Conservation (phyloP, 2,329 filamentous ascomycete genomes). For the Ciborinia camelliae region DNA sequence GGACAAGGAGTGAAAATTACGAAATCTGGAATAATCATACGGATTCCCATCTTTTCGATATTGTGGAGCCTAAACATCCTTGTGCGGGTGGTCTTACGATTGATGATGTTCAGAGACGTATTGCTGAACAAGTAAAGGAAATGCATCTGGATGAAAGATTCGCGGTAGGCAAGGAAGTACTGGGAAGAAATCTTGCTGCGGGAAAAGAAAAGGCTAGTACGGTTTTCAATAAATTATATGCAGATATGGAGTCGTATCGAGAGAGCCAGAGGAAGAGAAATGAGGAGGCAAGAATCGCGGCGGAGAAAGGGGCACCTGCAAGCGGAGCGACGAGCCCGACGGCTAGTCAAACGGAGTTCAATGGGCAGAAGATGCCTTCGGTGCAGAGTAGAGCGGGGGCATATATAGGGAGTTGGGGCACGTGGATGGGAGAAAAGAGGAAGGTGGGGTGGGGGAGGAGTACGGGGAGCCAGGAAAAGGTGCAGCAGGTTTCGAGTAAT, state of each 20-base stretch:
- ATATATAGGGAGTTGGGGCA: conserved; percentile 66
- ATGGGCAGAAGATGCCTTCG: conserved; percentile 42
- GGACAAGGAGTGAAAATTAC: conserved; percentile 87
- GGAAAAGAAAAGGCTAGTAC: conserved; percentile 84
- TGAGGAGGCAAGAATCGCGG: conserved; percentile 46
- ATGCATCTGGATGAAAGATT: conserved; percentile 90
- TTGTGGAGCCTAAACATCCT: conserved; percentile 88
- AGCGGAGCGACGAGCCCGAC: conserved; percentile 23
- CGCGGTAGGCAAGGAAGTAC: conserved; percentile 74
- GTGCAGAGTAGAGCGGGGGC: conserved; percentile 54
- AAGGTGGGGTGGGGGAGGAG: conserved; percentile 46
- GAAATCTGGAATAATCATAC: conserved; percentile 78
- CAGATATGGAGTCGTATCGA: conserved; percentile 79
- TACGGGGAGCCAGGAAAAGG: conserved; percentile 68
- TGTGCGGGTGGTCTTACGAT: conserved; percentile 90
- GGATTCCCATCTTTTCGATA: conserved; percentile 87
- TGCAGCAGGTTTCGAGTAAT: conserved; percentile 60
- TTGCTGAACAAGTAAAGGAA: conserved; percentile 89
- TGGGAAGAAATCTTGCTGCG: conserved; percentile 85
- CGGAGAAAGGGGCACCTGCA: conserved; percentile 22
- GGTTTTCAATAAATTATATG: conserved; percentile 83
- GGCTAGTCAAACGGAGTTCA: conserved; percentile 37
- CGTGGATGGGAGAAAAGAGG: conserved; percentile 73
- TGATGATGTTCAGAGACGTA: conserved; percentile 86
- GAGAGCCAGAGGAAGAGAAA: conserved; percentile 66